Percentiles rank a stretch among this genome's conserved stretches.
These are phyloP conservation scores for Nitzschia inconspicua DNA, from an alignment of 108 stramenopile genomes.

Conservation along the genomic window DNA sequence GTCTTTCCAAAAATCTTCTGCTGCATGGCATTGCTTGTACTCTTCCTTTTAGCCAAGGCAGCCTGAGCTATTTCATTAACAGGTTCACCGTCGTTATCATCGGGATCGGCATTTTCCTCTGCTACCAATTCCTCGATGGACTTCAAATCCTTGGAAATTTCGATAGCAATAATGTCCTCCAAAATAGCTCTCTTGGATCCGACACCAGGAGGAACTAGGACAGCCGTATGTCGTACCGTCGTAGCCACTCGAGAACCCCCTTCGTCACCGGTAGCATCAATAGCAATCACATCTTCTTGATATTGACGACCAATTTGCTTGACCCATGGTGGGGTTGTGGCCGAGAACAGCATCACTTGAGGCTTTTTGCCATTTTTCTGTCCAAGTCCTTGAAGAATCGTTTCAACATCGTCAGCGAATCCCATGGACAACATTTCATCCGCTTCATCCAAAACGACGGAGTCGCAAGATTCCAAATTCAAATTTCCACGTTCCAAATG, in stretches of 20 bases:
- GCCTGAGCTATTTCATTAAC: conserved; percentile 89
- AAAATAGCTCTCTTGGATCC: conserved; percentile 73
- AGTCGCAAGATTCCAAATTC: conserved; percentile 71
- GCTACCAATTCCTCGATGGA: conserved; percentile 36
- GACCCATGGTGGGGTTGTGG: conserved; percentile 98
- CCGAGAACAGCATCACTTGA: conserved; percentile 96
- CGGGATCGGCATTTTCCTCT: conserved; percentile 43
- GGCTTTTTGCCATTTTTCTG: conserved; percentile 61
- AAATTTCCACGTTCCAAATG: conserved; percentile 94
- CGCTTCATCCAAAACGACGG: conserved; percentile 98
- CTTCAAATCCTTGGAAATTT: conserved; percentile 79
- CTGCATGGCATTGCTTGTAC: conserved; percentile 63
- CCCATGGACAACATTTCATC: conserved; percentile 99
- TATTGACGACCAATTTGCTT: conserved; percentile 86
- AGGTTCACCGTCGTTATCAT: conserved; percentile 47
- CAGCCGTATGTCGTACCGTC: conserved; percentile 92
- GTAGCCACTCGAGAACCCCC: conserved; percentile 86
- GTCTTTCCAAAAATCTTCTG: conserved; percentile 95
- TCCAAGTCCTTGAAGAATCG: conserved; percentile 81
- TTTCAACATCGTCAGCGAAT: conserved; percentile 97
- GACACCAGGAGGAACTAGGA: conserved; percentile 88
- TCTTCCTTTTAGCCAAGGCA: conserved; percentile 65
- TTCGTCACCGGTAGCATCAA: conserved; percentile 87
- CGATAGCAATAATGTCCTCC: conserved; percentile 91
- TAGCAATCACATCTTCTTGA: conserved; percentile 81